These are phyloP conservation scores for Grosmannia huntii DNA, from an alignment of 2,329 filamentous ascomycete genomes.

Conservation along the genomic window DNA sequence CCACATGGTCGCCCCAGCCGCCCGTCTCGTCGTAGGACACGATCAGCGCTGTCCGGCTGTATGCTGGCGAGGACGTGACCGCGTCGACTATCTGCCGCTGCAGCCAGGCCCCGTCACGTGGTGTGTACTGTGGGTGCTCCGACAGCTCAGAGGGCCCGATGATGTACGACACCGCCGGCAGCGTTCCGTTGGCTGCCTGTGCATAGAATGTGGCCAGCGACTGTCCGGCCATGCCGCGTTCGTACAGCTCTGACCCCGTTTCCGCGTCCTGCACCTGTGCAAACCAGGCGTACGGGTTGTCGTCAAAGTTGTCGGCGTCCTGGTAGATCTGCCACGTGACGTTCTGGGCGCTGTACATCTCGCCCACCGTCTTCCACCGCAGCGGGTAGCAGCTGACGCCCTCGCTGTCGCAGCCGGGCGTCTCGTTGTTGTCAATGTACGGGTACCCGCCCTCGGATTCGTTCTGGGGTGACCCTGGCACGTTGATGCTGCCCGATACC, in stretches of 20 bases:
- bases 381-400: constrained; percentile 31
- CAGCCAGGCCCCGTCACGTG: constrained; percentile 42
- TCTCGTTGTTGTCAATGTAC: constrained; percentile 38
- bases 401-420: constrained; percentile 26
- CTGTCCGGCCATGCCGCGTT: constrained; percentile 26
- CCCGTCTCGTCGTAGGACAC: constrained; percentile 36
- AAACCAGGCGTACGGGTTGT: constrained; percentile 35
- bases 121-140: constrained; percentile 39
- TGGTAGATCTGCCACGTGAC: constrained; percentile 33
- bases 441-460: constrained; percentile 28
- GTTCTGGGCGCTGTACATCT: constrained; percentile 26
- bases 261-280: constrained; percentile 29
- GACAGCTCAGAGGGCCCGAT: constrained; percentile 35
- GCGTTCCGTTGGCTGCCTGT: constrained; percentile 28
- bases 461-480: constrained; percentile 30
- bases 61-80: constrained; percentile 34
- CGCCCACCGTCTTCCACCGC: constrained; percentile 31
- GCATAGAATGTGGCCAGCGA: constrained; percentile 32
- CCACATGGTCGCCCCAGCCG: constrained; percentile 35
- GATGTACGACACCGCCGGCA: constrained; percentile 33
- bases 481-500: constrained; percentile 37
- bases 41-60: constrained; percentile 32
- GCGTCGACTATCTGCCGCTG: constrained; percentile 38
- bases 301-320: constrained; percentile 31
- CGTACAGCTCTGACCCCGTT: constrained; percentile 20